Conservation (phyloP, 441 rosid genomes). For the Aleurites moluccanus region DNA sequence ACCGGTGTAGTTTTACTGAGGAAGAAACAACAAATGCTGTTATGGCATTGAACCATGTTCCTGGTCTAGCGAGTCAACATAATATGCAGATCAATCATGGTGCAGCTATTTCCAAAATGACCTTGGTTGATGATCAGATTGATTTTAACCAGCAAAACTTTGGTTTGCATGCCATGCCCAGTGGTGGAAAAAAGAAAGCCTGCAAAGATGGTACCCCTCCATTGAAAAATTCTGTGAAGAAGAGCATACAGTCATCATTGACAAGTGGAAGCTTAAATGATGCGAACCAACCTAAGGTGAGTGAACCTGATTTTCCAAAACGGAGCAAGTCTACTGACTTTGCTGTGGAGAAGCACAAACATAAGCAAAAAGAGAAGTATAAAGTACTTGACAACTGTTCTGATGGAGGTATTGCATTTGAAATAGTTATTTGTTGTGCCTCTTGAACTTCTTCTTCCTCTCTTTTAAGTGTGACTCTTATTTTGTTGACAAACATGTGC, state of each 20-base stretch:
- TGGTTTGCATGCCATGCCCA: conserved; percentile 29
- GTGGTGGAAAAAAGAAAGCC: conserved; percentile 48
- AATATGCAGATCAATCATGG: conserved; percentile 40
- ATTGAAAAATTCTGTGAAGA: conserved; percentile 43
- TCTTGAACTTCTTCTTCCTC: conserved; percentile 19
- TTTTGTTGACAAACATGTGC: conserved; percentile 31
- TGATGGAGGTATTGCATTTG: conserved; percentile 69
- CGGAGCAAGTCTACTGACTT: conserved; percentile 40
- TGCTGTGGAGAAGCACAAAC: conserved; percentile 46
- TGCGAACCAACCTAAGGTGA: conserved; percentile 36
- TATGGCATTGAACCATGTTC: conserved; percentile 46
- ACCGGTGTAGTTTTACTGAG: conserved; percentile 67
- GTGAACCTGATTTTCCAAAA: conserved; percentile 39
- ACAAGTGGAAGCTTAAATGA: conserved; percentile 41
- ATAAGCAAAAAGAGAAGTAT: conserved; percentile 65
- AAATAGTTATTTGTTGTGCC: conserved; percentile 24
- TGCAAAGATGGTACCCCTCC: conserved; percentile 41
- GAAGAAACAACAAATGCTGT: conserved; percentile 76
- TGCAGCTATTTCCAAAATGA: conserved; percentile 24
- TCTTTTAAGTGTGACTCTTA: conserved; percentile 27
- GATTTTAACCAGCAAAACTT: conserved; percentile 32
- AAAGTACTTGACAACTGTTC: conserved; percentile 46
- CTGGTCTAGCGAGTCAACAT: conserved; percentile 48
- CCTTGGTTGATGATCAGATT: conserved; percentile 30
- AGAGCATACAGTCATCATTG: conserved; percentile 33